phyloP scores from a whole-genome alignment of 495 filamentous ascomycete species.

The Hyphodiscus hymeniophilus region DNA sequence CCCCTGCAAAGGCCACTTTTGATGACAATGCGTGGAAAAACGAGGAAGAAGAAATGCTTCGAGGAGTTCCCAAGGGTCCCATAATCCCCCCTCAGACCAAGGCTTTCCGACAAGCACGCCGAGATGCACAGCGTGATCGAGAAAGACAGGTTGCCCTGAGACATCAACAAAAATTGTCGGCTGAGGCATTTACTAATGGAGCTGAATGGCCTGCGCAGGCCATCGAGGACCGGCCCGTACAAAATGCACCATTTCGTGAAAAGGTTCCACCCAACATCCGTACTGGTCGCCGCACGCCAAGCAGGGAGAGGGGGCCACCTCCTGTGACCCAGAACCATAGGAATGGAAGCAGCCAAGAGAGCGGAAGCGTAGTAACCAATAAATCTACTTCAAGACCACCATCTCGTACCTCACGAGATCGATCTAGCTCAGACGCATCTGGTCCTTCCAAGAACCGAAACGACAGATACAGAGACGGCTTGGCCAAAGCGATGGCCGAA shows the following conservation, averaged over 20 bases:
- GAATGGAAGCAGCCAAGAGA: conserved; percentile 31
- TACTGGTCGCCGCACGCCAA: conserved; percentile 28
- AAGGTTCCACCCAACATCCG: conserved; percentile 23
- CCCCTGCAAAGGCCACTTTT: conserved; percentile 28
- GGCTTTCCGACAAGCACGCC: conserved; percentile 42
- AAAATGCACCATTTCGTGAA: conserved; percentile 18
- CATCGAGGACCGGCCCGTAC: conserved; percentile 20
- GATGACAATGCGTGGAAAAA: conserved; percentile 38
- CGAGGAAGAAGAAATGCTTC: conserved; percentile 35
- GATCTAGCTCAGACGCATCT: conserved; percentile 55
- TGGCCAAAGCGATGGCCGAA: conserved; percentile 16
- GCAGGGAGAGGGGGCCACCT: conserved; percentile 36
- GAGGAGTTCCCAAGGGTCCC: conserved; percentile 29
- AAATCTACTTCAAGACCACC: conserved; percentile 24
- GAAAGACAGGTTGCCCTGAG: conserved; percentile 27
- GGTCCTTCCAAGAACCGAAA: conserved; percentile 48
- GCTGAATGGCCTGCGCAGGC: conserved; percentile 13
- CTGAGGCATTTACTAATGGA: conserved; percentile 12
- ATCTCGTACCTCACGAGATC: conserved; percentile 45
- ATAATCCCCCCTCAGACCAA: conserved; percentile 17
- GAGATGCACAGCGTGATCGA: conserved; percentile 43
- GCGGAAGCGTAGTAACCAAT: conserved; percentile 9
- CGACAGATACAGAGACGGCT: conserved; percentile 25
- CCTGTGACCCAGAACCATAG: conserved; percentile 33
- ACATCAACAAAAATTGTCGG: conserved; percentile 13